These are phyloP conservation scores for Colletotrichum sp. DNA, from an alignment of 2,329 filamentous ascomycete species.

Conservation along the genomic window DNA sequence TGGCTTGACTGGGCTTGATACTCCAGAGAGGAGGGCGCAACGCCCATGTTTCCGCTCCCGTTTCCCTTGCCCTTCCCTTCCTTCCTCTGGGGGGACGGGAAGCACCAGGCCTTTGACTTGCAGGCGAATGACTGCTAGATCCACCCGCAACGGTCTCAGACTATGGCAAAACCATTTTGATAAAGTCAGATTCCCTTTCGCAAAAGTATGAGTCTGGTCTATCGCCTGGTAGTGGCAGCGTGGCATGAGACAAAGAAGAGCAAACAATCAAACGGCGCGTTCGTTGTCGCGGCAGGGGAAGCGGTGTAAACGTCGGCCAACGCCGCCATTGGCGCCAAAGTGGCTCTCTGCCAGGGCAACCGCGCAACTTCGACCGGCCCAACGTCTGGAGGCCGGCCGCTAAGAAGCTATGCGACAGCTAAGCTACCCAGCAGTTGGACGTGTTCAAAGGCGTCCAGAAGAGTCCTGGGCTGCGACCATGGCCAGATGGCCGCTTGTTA, in stretches of 20 bases:
- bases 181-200: constrained; percentile 12
- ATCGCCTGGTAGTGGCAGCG: background rate
- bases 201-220: background rate
- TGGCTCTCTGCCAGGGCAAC: background rate
- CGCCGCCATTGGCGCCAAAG: background rate
- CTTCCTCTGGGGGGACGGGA: background rate
- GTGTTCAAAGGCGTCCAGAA: background rate
- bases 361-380: background rate
- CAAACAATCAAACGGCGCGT: constrained; percentile 1
- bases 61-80: background rate
- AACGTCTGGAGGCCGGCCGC: background rate
- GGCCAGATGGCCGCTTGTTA: background rate
- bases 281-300: background rate
- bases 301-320: constrained; percentile 4
- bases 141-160: constrained; percentile 9
- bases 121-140: constrained; percentile 2
- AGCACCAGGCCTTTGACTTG: background rate
- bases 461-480: constrained; percentile 6
- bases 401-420: background rate
- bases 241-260: constrained; percentile 4
- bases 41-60: background rate
- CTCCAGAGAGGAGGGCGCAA: background rate
- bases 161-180: constrained; percentile 5
- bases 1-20: background rate
- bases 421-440: background rate